These are phyloP conservation scores for Immersiporthe knoxdaviesiana DNA, from an alignment of 2,329 filamentous ascomycete species.

Conservation along the genomic window DNA sequence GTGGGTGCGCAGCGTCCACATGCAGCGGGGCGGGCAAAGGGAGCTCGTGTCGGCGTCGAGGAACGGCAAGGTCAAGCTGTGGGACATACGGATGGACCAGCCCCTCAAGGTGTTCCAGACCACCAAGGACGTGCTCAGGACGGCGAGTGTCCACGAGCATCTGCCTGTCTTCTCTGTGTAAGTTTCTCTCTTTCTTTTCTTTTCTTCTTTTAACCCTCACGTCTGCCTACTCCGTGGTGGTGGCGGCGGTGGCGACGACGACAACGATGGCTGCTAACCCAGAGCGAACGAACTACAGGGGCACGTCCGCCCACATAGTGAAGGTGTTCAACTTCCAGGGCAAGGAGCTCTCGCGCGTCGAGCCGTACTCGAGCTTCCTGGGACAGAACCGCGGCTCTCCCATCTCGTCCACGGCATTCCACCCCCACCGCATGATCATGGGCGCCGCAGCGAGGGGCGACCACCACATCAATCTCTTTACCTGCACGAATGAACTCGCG, in stretches of 20 bases:
- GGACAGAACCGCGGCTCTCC: constrained; percentile 79
- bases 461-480: constrained; percentile 87
- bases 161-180: constrained; percentile 93
- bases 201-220: no score
- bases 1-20: constrained; percentile 95
- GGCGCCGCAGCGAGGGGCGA: constrained; percentile 86
- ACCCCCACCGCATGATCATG: constrained; percentile 90
- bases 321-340: constrained; percentile 92
- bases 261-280: constrained; percentile 1
- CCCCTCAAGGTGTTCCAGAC: constrained; percentile 74
- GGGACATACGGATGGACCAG: constrained; percentile 90
- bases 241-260: no score
- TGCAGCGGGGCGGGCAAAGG: constrained; percentile 91
- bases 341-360: constrained; percentile 76
- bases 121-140: constrained; percentile 78
- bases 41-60: constrained; percentile 89
- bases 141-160: constrained; percentile 92
- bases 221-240: no score
- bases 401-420: constrained; percentile 89
- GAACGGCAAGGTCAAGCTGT: constrained; percentile 91
- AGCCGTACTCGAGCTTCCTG: constrained; percentile 89
- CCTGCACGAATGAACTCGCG: constrained; percentile 59
- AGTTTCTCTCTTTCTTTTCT: constrained; percentile 43
- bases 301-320: constrained; percentile 84
- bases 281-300: constrained; percentile 62